A percentile compares a stretch with the other conserved stretches of the same genome.
Evolutionary conservation across 2,329 filamentous ascomycete species (phyloP).

Genomic region (Pseudocercospora macadamiae): DNA sequence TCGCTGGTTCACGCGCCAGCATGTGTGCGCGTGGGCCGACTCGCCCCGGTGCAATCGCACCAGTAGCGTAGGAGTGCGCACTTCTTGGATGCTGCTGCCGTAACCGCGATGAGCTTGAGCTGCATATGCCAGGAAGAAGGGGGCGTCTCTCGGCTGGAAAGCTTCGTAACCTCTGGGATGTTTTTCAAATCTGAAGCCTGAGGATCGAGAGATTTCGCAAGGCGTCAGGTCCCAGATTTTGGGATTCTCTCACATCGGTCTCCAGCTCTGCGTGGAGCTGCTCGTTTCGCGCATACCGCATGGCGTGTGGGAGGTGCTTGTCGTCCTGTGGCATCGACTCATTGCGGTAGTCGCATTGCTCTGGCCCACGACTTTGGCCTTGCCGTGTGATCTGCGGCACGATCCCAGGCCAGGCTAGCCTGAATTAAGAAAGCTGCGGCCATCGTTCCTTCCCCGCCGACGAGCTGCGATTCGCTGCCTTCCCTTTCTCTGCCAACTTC

Average conservation of each 20-base stretch:
- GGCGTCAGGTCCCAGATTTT: no score
- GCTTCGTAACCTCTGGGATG: neutral
- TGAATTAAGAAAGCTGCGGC: neutral
- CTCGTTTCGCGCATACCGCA: neutral
- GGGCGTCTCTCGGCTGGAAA: neutral
- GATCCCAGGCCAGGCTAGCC: neutral
- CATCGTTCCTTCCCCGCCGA: neutral
- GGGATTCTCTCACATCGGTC: neutral
- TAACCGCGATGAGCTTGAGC: neutral
- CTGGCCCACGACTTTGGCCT: neutral
- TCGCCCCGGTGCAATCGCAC: neutral
- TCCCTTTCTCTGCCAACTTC: conserved; percentile 6
- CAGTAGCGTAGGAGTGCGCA: neutral
- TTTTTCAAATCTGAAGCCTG: neutral
- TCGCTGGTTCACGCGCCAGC: neutral
- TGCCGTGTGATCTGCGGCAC: neutral
- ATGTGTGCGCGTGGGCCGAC: neutral
- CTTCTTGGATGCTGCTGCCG: neutral
- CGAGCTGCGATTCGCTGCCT: conserved; percentile 5
- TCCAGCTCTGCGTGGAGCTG: neutral
- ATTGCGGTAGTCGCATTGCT: no score
- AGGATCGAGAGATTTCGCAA: neutral
- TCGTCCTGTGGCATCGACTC: no score
- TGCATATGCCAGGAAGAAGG: neutral
- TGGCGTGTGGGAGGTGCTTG: no score